Evolutionary conservation across 345 rosid genomes (phyloP).

Genomic region (Laguncularia racemosa): DNA sequence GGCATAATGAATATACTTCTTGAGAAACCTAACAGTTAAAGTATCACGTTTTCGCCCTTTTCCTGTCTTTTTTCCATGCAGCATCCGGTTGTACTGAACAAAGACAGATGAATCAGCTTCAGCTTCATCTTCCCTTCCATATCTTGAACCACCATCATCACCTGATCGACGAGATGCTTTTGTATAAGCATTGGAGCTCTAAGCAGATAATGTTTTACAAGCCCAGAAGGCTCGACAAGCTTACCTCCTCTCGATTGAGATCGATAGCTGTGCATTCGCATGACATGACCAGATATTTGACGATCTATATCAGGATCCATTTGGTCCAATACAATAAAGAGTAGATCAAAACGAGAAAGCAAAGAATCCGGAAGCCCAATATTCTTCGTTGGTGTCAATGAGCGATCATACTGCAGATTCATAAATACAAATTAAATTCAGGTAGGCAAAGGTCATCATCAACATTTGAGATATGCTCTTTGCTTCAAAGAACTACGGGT

Average conservation of each 20-base stretch:
- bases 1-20: slow-evolving; percentile 96
- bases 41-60: slow-evolving; percentile 72
- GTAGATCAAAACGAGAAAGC: slow-evolving; percentile 95
- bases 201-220: slow-evolving; percentile 8
- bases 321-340: slow-evolving; percentile 97
- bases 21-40: slow-evolving; percentile 76
- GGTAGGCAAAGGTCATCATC: background rate
- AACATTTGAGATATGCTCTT: background rate
- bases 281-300: slow-evolving; percentile 82
- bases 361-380: slow-evolving; percentile 99
- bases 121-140: slow-evolving; percentile 73
- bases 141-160: slow-evolving; percentile 53
- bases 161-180: slow-evolving; percentile 35
- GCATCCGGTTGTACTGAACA: slow-evolving; percentile 85
- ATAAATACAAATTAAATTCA: slow-evolving; percentile 1
- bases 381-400: slow-evolving; percentile 95
- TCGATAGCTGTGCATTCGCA: slow-evolving; percentile 91
- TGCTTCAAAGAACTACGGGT: background rate
- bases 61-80: slow-evolving; percentile 73
- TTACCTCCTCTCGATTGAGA: slow-evolving; percentile 74
- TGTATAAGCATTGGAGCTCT: slow-evolving; percentile 10
- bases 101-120: slow-evolving; percentile 70
- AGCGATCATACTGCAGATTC: slow-evolving; percentile 83
- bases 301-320: slow-evolving; percentile 97
- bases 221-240: slow-evolving; percentile 5